Evolutionary conservation across 1,284 basidiomycete genomes (phyloP).

Genomic region (Fomitopsis pinicola): DNA sequence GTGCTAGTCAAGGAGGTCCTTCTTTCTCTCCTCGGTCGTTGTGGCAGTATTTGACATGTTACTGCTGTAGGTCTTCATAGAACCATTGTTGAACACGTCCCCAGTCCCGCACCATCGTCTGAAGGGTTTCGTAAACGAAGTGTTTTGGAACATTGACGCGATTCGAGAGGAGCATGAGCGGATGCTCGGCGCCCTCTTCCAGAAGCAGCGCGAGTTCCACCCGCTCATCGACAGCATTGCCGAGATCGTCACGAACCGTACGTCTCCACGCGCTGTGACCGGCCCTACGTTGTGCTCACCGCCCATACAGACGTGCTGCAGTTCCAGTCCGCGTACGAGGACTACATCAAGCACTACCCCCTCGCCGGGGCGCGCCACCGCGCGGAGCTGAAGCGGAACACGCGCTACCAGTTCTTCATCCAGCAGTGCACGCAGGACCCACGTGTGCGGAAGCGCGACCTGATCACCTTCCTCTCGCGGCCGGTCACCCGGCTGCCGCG

Average conservation of each 20-base stretch:
- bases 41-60: background rate
- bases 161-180: constrained; percentile 62
- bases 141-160: constrained; percentile 70
- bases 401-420: constrained; percentile 61
- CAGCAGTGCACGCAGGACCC: constrained; percentile 59
- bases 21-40: background rate
- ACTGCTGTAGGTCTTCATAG: constrained; percentile 57
- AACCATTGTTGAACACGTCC: constrained; percentile 47
- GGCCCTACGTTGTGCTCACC: background rate
- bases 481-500: constrained; percentile 81
- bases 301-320: constrained; percentile 2
- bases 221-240: constrained; percentile 73
- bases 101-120: constrained; percentile 52
- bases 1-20: constrained; percentile 61
- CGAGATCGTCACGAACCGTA: constrained; percentile 74
- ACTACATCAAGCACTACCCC: constrained; percentile 82
- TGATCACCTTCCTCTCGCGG: constrained; percentile 77
- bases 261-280: constrained; percentile 12
- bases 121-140: constrained; percentile 58
- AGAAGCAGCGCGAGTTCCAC: constrained; percentile 74
- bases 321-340: constrained; percentile 65
- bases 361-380: constrained; percentile 75
- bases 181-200: constrained; percentile 64
- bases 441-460: constrained; percentile 69
- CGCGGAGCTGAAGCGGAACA: constrained; percentile 63